Base-by-base conservation (phyloP, 2,329 filamentous ascomycete genomes). In the Nothophaeocryptopus gaeumannii region DNA sequence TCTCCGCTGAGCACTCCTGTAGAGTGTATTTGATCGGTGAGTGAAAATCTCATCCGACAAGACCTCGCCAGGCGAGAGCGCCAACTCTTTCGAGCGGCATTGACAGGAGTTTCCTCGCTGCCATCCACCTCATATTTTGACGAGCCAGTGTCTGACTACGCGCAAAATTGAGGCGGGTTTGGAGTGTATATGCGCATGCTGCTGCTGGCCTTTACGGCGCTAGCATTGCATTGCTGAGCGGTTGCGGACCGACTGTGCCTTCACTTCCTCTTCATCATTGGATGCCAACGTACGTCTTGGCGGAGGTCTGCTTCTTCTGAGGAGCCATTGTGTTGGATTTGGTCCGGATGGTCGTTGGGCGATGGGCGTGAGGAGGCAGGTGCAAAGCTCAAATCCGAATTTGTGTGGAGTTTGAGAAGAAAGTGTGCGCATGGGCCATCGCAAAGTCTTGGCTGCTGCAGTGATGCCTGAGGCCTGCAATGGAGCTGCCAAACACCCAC, bases 241-340 rank as follows among this genome's bases (percentile, higher is more conserved):
- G 50, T 50, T 43, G 83, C 74, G 86, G 84, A 89, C 86, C 79
- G 81, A 88, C 85, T 88, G 89, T 86, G 74, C 84, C 82, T 78
- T 41, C 75, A 75, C 70, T 77, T 64, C 77, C 20, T 26, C 49
- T 76, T 74, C 77, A 73, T 69, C 63, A 61, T 67, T 47, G 45
- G 52, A 46, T 51, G 49, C 33, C 39, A 37, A 50, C 84, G 79
- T 81, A 80, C 78, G 75, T 72, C 74, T 80, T 75, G 73, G 73
- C 71, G 63, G 64, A 63, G 58, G 66, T 67, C 50, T 61, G 60
- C 51, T 67, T 54, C 58, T 70, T 73, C 46, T 59, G 56, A 55
- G 72, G 63, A 61, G 78, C 72, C 80, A 83, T 83, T 72, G 72
- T 75, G 77, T 74, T 70, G 71, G 59, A 59, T 44, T 57, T 60